A percentile compares a stretch with the other conserved stretches of the same genome.
These are phyloP conservation scores for Actinomortierella ambigua DNA, from an alignment of 371 early-diverging fungal genomes.

Conservation along the genomic window DNA sequence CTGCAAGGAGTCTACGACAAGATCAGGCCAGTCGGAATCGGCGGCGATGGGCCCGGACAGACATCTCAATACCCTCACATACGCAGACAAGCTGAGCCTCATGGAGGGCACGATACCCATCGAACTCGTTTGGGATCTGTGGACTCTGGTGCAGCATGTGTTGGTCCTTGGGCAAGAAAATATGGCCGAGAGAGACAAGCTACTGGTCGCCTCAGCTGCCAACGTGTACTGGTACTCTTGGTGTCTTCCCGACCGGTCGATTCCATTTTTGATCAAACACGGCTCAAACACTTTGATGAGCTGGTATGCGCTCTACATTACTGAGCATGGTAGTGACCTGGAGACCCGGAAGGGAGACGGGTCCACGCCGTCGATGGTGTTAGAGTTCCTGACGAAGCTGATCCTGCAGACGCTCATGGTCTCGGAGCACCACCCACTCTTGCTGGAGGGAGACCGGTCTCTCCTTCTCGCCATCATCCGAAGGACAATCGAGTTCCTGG, in stretches of 20 bases:
- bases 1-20: no score
- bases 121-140: constrained; percentile 15
- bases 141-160: constrained; percentile 17
- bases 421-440: constrained; percentile 6
- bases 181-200: constrained; percentile 7
- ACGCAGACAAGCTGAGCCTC: no score
- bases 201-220: constrained; percentile 13
- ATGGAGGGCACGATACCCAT: constrained; percentile 2
- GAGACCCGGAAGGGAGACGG: no score
- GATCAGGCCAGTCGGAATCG: no score
- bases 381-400: constrained; percentile 27
- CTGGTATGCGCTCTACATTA: constrained; percentile 35
- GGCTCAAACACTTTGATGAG: constrained; percentile 33
- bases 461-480: constrained; percentile 23
- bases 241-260: constrained; percentile 17
- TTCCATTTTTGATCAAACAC: constrained; percentile 8
- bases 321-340: neutral
- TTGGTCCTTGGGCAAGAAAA: constrained; percentile 8
- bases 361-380: neutral
- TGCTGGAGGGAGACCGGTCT: constrained; percentile 13
- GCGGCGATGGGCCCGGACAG: no score
- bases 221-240: constrained; percentile 30
- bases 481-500: constrained; percentile 35
- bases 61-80: no score
- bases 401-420: constrained; percentile 17